These are phyloP conservation scores for Globisporangium viniferum DNA, from an alignment of 352 stramenopile genomes.

Conservation along the genomic window DNA sequence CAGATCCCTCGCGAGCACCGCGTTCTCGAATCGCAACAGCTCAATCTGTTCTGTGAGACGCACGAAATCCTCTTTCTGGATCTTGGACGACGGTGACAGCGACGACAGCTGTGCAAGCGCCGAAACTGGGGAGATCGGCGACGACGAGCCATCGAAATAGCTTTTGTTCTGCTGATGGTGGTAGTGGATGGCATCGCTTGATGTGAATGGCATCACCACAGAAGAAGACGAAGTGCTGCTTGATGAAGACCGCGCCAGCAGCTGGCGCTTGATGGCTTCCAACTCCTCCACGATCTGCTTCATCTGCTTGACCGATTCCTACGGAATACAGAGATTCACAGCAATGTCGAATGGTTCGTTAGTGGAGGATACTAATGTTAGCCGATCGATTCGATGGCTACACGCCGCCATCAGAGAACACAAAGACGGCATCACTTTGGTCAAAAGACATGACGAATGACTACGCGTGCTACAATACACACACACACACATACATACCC, in stretches of 20 bases:
- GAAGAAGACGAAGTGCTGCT: not conserved
- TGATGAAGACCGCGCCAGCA: constrained; percentile 21
- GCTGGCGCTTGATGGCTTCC: constrained; percentile 37
- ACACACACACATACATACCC: constrained; percentile 20
- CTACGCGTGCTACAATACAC: not conserved
- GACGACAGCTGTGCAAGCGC: not conserved
- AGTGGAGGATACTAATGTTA: not conserved
- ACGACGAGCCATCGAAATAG: not conserved
- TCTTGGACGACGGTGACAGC: not conserved
- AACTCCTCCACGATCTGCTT: constrained; percentile 37
- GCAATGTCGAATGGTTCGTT: too few relatives aligned
- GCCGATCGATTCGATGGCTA: not conserved
- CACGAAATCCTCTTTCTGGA: constrained; percentile 36
- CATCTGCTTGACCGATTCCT: constrained; percentile 61
- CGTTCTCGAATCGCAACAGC: constrained; percentile 38
- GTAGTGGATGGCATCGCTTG: not conserved
- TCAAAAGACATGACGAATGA: not conserved
- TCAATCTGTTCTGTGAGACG: constrained; percentile 44
- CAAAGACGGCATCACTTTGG: too few relatives aligned
- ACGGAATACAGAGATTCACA: not conserved
- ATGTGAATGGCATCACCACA: not conserved
- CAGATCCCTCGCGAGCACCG: constrained; percentile 34
- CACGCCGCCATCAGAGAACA: too few relatives aligned
- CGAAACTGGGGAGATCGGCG: not conserved
- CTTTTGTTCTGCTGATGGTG: not conserved